Conservation (phyloP, 2,329 filamentous ascomycete species). For the Coniochaeta sp. region DNA sequence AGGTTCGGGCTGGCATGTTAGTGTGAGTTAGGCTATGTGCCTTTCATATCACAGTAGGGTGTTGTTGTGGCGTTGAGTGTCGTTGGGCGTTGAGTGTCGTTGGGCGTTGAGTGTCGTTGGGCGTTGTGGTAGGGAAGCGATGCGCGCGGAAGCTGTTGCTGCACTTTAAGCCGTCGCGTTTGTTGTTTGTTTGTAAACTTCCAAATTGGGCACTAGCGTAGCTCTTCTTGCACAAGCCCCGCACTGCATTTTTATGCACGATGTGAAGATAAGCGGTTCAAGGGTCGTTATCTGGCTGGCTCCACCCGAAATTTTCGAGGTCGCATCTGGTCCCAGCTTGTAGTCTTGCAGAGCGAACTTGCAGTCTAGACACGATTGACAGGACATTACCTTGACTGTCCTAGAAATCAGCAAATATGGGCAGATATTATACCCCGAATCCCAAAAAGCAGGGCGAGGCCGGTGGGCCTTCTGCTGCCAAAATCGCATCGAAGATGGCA, state of each 20-base stretch:
- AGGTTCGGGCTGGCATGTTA: constrained; percentile 43
- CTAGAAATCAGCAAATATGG: constrained; percentile 8
- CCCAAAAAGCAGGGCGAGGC: constrained; percentile 22
- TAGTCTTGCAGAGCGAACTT: not conserved
- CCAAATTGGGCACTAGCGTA: constrained; percentile 1
- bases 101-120: not conserved
- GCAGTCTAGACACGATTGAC: not conserved
- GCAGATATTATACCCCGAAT: constrained; percentile 19
- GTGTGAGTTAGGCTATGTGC: not conserved
- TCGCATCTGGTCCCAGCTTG: not conserved
- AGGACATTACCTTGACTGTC: not conserved
- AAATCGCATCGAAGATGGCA: constrained; percentile 9
- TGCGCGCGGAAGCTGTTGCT: not conserved
- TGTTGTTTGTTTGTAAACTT: constrained; percentile 6
- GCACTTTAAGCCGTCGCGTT: constrained; percentile 2
- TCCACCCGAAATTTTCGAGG: constrained; percentile 5
- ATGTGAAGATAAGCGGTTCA: constrained; percentile 2
- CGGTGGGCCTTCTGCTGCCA: constrained; percentile 14
- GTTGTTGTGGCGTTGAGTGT: not conserved
- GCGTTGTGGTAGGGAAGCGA: not conserved
- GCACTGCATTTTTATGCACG: constrained; percentile 2
- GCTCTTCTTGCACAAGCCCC: not conserved
- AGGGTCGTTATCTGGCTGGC: constrained; percentile 1
- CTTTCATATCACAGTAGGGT: not conserved
- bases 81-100: too few relatives aligned